These are phyloP conservation scores for Bryoerythrophyllum caledonicum DNA, from an alignment of 225 moss, liverwort and hornwort genomes.

Conservation along the genomic window DNA sequence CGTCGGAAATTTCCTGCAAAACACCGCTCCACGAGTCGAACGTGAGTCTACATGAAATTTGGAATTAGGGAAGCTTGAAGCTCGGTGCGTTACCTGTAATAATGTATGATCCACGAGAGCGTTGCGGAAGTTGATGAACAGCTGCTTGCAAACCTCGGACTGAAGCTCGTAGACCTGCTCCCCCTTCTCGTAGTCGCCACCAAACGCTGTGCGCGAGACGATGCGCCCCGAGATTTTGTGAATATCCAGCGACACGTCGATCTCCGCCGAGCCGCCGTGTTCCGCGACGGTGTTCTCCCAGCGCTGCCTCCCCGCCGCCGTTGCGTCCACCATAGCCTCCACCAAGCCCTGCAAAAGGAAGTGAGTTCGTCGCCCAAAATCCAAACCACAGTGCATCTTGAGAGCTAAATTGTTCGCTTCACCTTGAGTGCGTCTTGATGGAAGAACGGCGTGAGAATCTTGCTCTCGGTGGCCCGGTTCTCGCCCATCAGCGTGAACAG, in stretches of 20 bases:
- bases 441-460: slow-evolving; percentile 30
- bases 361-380: no score
- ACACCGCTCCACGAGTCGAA: no score
- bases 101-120: slow-evolving; percentile 14
- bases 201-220: slow-evolving; percentile 32
- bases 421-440: slow-evolving; percentile 42
- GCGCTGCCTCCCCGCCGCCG: background rate
- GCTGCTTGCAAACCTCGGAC: background rate
- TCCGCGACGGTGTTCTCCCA: background rate
- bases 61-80: background rate
- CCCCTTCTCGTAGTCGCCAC: slow-evolving; percentile 30
- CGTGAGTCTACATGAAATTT: background rate
- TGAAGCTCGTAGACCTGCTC: slow-evolving; percentile 18
- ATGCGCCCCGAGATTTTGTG: slow-evolving; percentile 9
- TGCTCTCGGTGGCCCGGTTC: slow-evolving; percentile 33
- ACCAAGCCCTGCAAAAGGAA: background rate
- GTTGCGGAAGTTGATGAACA: no score
- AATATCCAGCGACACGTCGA: background rate
- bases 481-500: background rate
- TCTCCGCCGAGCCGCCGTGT: background rate
- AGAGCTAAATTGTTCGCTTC: no score
- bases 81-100: background rate
- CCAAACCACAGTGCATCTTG: no score
- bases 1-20: slow-evolving; percentile 10
- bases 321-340: background rate